Base-by-base conservation (phyloP, 768 basidiomycete species). In the Agrocybe praecox region DNA sequence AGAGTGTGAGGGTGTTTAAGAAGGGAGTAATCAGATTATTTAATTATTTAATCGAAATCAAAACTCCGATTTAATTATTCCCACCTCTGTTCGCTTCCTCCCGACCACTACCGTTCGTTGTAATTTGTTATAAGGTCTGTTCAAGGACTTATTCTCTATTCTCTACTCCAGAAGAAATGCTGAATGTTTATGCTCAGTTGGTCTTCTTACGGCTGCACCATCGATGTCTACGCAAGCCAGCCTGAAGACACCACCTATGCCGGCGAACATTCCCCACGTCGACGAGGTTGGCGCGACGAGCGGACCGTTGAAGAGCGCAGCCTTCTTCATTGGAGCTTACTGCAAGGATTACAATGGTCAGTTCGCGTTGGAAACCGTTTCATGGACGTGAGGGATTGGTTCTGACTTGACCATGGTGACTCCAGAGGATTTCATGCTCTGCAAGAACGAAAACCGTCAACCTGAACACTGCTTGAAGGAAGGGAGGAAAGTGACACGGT, bases 341-440 rank as follows among this genome's bases (percentile, higher is more conserved):
- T 99, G 96, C 84, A 94, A 94, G 74, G 92, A 94, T 55, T 96
- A 87, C 77, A 98, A 96, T 76, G 96, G 96, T 98, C 48, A 45
- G 59, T 52, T 47, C 47, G 51, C 53, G 54, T 58, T 40, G 6
- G 15, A 11, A 40, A 6, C 34, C 32, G 18, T 52, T 46, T 19
- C n/a, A 26, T 24, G 23, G 23, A 17, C 11, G 29, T 43, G 29
- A n/a, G 17, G 34, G 34, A 21, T 44, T 36, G 59, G 21, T 49
- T 51, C 24, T 52, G 34, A 49, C 54, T 22, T 17, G 26, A 15
- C 42, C 11, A 32, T 34, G 44, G 21, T 34, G 26, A 29, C 23
- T 43, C 21, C 33, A 75, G 75, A 75, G 70, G 75, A 75, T 63
- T 75, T 76, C 53, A 96, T 98, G 94, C 89, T 98, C 52, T 99